Conservation (phyloP, 2,329 filamentous ascomycete genomes). For the Dactylellina leptospora region DNA sequence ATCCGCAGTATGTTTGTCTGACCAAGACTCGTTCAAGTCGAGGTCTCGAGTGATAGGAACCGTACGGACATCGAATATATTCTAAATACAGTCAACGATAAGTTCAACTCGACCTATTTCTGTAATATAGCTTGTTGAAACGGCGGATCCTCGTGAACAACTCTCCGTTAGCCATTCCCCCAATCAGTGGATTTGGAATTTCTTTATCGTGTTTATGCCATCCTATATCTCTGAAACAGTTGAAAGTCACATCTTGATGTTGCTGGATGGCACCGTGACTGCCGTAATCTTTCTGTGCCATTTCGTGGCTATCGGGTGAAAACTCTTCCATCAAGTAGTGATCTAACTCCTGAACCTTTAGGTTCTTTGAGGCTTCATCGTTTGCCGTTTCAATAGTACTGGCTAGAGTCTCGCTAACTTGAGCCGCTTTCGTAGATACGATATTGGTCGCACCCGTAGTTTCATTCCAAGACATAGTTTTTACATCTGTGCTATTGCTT, state of each 20-base stretch:
- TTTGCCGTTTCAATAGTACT: background rate
- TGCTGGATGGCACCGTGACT: background rate
- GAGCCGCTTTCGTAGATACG: background rate
- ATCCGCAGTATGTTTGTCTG: conserved; percentile 84
- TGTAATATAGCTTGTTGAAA: conserved; percentile 69
- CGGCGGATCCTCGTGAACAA: conserved; percentile 70
- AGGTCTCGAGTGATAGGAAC: conserved; percentile 73
- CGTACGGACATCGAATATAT: conserved; percentile 73
- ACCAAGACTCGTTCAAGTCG: conserved; percentile 80
- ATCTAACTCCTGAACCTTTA: background rate
- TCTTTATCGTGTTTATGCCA: conserved; percentile 66
- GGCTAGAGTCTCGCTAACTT: conserved; percentile 1
- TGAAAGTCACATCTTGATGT: no score
- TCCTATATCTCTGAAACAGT: conserved; percentile 65
- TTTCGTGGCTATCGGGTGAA: conserved; percentile 1
- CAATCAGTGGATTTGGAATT: conserved; percentile 67
- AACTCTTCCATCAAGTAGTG: background rate
- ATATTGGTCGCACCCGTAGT: conserved; percentile 1
- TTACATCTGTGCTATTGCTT: background rate
- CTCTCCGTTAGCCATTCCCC: conserved; percentile 69
- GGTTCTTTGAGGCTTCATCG: background rate
- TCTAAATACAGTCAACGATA: conserved; percentile 67
- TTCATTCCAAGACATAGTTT: conserved; percentile 2
- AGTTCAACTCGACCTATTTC: background rate
- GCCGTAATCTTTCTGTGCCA: background rate